Base-by-base conservation (phyloP, 140 eudicot species). In the Stevia rebaudiana region DNA sequence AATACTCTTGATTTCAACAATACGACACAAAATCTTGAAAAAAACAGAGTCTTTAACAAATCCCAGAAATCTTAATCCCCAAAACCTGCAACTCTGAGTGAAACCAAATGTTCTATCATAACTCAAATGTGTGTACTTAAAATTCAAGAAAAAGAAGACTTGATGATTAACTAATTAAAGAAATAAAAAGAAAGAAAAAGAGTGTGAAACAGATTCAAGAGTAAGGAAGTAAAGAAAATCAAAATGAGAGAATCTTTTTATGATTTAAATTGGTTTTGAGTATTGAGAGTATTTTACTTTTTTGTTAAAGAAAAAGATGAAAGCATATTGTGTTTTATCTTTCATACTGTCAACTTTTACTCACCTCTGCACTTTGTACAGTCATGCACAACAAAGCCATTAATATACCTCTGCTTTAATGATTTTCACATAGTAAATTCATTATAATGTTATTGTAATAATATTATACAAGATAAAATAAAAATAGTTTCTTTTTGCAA, bases 291-390 rank as follows among this genome's bases (percentile, higher is more conserved):
- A n/a, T 39, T 41, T 62, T 15, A 42, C 30, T 56, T 57, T 61
- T 61, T 33, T 6, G 33, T 18, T 53, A 67, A 72, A 73, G 65
- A 67, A 72, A 73, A 65, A 56, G 44, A 12, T 49, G 23, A n/a
- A n/a, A n/a, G n/a, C n/a, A n/a, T n/a, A n/a, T n/a, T n/a, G n/a
- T n/a, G n/a, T n/a, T n/a, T n/a, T 39, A 0, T 6, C 22, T 22
- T 46, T 37, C 56, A 24, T 59, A 10, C 68, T 64, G 72, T 22
- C 78, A 73, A 71, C 63, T 56, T 70, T 73, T 73, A 55, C 73
- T 73, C 69, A 74, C 49, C 65, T 67, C 64, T 74, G 74, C 64
- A 74, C 74, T 59, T 67, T 74, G 74, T 67, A 59, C 79, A 74
- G 79, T 58, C 79, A 74, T 31, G 30, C 31, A 24, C 8, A 47